Conservation (phyloP, 2,329 filamentous ascomycete genomes). For the Penicillium corylophilum region DNA sequence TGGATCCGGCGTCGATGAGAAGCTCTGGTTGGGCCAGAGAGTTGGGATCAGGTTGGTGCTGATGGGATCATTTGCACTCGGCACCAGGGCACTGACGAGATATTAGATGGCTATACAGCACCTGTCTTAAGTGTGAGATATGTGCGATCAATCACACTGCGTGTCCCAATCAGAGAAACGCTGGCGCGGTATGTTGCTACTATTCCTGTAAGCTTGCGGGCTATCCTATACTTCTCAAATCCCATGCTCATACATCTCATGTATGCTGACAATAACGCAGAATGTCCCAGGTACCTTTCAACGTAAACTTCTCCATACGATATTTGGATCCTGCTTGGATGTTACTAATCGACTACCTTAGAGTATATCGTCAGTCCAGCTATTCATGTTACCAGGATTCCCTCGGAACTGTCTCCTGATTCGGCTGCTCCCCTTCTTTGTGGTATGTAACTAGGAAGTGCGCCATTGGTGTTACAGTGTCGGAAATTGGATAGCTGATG, state of each 20-base stretch:
- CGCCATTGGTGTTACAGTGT: not conserved
- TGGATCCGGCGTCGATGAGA: constrained; percentile 26
- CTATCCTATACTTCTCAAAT: not conserved
- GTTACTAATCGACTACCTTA: constrained; percentile 1
- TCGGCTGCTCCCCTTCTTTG: constrained; percentile 39
- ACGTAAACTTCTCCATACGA: constrained; percentile 18
- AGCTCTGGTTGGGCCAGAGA: constrained; percentile 30
- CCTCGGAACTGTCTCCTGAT: constrained; percentile 31
- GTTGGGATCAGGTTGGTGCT: constrained; percentile 34
- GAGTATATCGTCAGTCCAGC: constrained; percentile 40
- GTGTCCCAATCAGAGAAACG: constrained; percentile 40
- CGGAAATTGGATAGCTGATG: constrained; percentile 1
- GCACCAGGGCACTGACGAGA: not conserved
- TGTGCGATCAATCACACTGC: constrained; percentile 40
- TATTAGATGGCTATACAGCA: constrained; percentile 39
- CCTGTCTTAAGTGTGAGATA: constrained; percentile 40
- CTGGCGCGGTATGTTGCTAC: constrained; percentile 32
- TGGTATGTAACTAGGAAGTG: constrained; percentile 22
- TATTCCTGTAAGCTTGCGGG: not conserved
- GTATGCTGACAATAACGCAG: constrained; percentile 10
- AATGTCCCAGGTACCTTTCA: constrained; percentile 42
- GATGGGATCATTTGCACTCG: not conserved
- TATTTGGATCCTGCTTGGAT: not conserved
- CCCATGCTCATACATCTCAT: not conserved
- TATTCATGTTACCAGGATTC: constrained; percentile 38